Evolutionary conservation across 495 filamentous ascomycete species (phyloP), one percentile per base, ranked within the genome.

Genomic region (Penicillium riverlandense): DNA sequence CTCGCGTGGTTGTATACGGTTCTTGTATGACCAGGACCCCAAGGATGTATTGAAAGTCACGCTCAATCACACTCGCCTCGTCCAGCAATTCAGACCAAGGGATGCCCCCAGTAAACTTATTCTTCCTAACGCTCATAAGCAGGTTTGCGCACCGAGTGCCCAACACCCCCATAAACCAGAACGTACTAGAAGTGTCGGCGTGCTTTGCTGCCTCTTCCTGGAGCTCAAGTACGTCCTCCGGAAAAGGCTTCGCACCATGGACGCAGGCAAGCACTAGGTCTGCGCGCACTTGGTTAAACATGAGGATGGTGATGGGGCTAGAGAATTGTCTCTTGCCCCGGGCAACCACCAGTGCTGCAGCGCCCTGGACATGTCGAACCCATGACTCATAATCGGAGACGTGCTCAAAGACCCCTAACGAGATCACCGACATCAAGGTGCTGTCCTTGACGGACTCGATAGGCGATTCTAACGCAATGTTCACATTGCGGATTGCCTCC

Each of bases 381-480:
- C 76, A 82, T 16, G 58, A 53, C 8, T 63, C 57, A 42, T 52
- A 59, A 9, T 69, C 64, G 6, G 71, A 63, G 40, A 75, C 65
- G 48, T 74, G 72, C 57, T 80, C 77, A 41, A 77, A 82, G 3
- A 79, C 57, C n/a, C 72, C 70, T n/a, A 82, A 59, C 27, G 78
- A 73, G 29, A 82, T 70, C n/a, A 78, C 66, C 6, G 74, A 66
- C 44, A 81, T 73, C 55, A 82, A 62, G 11, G 76, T 82, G 41
- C 65, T 76, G 49, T 82, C 77, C 49, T 77, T 76, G 48, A 71
- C 53, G n/a, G 70, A 72, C 35, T 79, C 75, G 10, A 43, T 47
- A 0, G 75, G 75, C 11, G 71, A 66, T 27, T 63, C 54, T 14
- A 82, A 50, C 2, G 78, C 78, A 15, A 53, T 44, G 47, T 80